Evolutionary conservation across 495 filamentous ascomycete species (phyloP), one percentile per base, ranked within the genome.

Genomic region (Hyaloscypha bicolor): DNA sequence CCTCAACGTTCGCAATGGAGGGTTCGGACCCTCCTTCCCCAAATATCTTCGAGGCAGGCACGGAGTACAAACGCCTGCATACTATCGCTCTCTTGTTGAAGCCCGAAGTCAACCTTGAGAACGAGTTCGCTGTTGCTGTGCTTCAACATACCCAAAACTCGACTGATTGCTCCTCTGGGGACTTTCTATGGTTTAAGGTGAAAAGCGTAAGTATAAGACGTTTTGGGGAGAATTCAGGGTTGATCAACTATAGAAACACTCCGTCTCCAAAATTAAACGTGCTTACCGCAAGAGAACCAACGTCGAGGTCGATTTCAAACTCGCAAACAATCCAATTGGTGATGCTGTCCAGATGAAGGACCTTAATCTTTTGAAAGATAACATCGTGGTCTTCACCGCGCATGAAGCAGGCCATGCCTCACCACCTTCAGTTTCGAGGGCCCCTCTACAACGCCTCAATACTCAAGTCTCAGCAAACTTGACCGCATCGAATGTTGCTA

Each of bases 231-330:
- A 77, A 59, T 70, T 72, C 30, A 73, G 75, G 55, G 51, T 32
- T 39, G 78, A 79, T 35, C 48, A 52, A 63, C 21, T 29, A 25
- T 63, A 82, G 78, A 79, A 74, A 74, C 76, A 77, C 9, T 67
- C 71, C 0, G 51, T 78, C n/a, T 35, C 66, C 6, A 74, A 59
- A 11, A 55, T 81, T 8, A 37, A 65, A 2, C 53, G 72, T 4
- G 67, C 72, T 19, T 80, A 78, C 61, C 31, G 56, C 37, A 71
- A 70, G 37, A 64, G 60, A 16, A 72, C 57, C 9, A 32, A 51
- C 2, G 59, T 65, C 12, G 9, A 65, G 1, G 71, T 72, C 59
- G 33, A 60, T 19, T 65, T 79, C 9, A 68, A 64, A 59, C 48
- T 67, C n/a, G 64, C 67, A 14, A 61, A 52, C 37, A 55, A 16